Evolutionary conservation across 441 rosid species (phyloP).

Genomic region (Syzygium malaccense): DNA sequence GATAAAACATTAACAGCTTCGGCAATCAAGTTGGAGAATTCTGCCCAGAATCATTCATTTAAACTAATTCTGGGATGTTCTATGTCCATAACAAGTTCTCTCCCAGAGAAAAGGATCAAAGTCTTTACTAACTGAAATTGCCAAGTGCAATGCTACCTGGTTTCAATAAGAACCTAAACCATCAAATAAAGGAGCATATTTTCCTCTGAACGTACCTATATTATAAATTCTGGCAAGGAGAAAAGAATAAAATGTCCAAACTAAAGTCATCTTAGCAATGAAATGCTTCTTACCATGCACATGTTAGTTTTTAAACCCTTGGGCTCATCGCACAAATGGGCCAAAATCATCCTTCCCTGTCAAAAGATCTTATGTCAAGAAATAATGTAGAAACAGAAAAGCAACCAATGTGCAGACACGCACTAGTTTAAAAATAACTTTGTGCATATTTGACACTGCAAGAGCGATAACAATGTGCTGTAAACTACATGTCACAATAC

Average conservation of each 20-base stretch:
- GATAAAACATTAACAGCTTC: neutral
- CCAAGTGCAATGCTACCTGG: neutral
- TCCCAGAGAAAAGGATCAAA: neutral
- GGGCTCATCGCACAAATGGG: slow-evolving; percentile 97
- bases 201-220: neutral
- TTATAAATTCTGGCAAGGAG: neutral
- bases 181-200: neutral
- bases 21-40: neutral
- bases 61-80: neutral
- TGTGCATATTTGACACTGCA: neutral
- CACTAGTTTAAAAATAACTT: neutral
- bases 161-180: neutral
- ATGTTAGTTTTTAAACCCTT: slow-evolving; percentile 96
- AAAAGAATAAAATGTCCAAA: neutral
- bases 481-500: neutral
- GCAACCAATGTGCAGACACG: neutral
- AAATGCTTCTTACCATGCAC: slow-evolving; percentile 63
- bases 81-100: neutral
- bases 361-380: slow-evolving; percentile 17
- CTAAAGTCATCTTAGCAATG: neutral
- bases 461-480: neutral
- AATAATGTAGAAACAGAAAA: neutral
- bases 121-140: neutral
- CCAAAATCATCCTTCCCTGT: slow-evolving; percentile 97
- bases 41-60: neutral